Conservation (phyloP, 805 yeast species). For the Metschnikowia sp. region DNA sequence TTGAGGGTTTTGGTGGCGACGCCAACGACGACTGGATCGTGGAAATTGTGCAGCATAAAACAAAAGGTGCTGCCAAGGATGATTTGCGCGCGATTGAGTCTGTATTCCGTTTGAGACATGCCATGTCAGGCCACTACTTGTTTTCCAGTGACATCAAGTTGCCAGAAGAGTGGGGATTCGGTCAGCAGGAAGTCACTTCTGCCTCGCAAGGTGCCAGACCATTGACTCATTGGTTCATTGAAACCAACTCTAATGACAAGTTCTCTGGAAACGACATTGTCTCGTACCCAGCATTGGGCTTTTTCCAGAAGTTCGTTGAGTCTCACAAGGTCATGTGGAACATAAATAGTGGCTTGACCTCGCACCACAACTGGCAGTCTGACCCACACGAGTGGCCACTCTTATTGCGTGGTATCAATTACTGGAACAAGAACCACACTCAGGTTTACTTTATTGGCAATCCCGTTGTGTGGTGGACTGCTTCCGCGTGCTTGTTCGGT, state of each 20-base stretch:
- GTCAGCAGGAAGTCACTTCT: slow-evolving; percentile 82
- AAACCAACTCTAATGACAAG: slow-evolving; percentile 58
- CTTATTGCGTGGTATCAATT: slow-evolving; percentile 72
- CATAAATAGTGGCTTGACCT: slow-evolving; percentile 65
- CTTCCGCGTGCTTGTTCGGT: slow-evolving; percentile 49
- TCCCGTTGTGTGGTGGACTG: slow-evolving; percentile 77
- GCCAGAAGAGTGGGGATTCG: slow-evolving; percentile 79
- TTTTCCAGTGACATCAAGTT: slow-evolving; percentile 73
- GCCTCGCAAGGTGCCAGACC: slow-evolving; percentile 64
- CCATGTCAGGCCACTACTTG: slow-evolving; percentile 73
- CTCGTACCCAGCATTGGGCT: slow-evolving; percentile 51
- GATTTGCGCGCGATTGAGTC: slow-evolving; percentile 65
- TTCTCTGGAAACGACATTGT: slow-evolving; percentile 27
- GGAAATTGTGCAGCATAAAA: slow-evolving; percentile 58
- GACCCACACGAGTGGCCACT: slow-evolving; percentile 74
- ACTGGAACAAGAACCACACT: slow-evolving; percentile 62
- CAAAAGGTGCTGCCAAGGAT: slow-evolving; percentile 49
- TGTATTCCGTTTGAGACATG: slow-evolving; percentile 71
- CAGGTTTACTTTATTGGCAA: slow-evolving; percentile 75
- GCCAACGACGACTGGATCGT: slow-evolving; percentile 80
- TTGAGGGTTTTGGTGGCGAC: slow-evolving; percentile 73
- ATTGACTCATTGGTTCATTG: slow-evolving; percentile 70
- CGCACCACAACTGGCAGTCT: slow-evolving; percentile 70
- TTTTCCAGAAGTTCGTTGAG: slow-evolving; percentile 61
- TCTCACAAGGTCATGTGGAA: slow-evolving; percentile 75